These are phyloP conservation scores for Lindgomyces ingoldianus DNA, from an alignment of 495 filamentous ascomycete genomes.

Conservation along the genomic window DNA sequence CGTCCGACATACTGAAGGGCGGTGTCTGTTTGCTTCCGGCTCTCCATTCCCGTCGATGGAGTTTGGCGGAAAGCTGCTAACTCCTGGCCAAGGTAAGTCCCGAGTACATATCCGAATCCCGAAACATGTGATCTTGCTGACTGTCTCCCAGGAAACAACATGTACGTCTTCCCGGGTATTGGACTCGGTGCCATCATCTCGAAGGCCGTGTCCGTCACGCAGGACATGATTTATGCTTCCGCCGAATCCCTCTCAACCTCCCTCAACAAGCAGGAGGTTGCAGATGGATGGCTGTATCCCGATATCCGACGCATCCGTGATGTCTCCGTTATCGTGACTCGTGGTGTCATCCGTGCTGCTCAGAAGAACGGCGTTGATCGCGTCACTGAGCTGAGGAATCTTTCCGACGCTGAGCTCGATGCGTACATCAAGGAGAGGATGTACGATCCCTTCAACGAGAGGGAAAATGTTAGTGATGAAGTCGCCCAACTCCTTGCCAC, in stretches of 20 bases:
- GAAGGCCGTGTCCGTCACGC: conserved; percentile 84
- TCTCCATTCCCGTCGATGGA: conserved; percentile 83
- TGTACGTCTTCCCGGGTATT: conserved; percentile 97
- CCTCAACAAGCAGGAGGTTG: conserved; percentile 76
- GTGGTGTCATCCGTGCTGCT: conserved; percentile 90
- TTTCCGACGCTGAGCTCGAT: conserved; percentile 74
- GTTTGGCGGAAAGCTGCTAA: conserved; percentile 67
- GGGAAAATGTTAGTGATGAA: conserved; percentile 41
- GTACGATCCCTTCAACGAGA: conserved; percentile 68
- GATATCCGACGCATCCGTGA: conserved; percentile 87
- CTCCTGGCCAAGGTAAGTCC: conserved; percentile 76
- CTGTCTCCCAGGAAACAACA: conserved; percentile 62
- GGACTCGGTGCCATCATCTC: conserved; percentile 91
- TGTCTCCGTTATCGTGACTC: conserved; percentile 82
- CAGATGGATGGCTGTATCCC: conserved; percentile 87
- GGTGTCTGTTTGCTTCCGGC: conserved; percentile 89
- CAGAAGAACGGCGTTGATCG: conserved; percentile 81
- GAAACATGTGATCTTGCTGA: conserved; percentile 40
- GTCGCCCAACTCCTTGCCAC: conserved; percentile 32
- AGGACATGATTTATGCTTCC: conserved; percentile 94
- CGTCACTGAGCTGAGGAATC: conserved; percentile 66
- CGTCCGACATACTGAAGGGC: conserved; percentile 82
- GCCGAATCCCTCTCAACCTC: conserved; percentile 77
- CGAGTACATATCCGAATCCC: neutral
- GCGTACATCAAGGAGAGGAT: conserved; percentile 77